Evolutionary conservation across 495 filamentous ascomycete genomes (phyloP).

Genomic region (Chaetomidium leptoderma): DNA sequence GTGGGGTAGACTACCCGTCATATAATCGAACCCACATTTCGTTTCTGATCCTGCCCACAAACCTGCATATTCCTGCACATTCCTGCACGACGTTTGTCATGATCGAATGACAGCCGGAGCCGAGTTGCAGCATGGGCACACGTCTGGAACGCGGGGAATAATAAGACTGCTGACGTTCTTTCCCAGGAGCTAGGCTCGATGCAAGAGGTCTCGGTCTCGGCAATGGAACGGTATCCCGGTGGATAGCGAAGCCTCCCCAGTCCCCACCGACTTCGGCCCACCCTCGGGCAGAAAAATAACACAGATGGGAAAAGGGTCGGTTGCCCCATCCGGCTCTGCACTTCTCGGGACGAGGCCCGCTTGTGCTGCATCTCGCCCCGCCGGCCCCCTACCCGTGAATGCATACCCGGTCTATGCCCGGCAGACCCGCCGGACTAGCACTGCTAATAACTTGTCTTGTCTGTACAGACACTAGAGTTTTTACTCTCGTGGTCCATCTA

Average conservation of each 20-base stretch:
- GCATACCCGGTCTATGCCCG: conserved; percentile 6
- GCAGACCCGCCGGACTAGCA: background rate
- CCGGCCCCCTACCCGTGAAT: too few species aligned
- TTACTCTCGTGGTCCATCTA: background rate
- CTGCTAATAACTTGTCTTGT: background rate
- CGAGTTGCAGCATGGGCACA: background rate
- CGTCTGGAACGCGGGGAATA: background rate
- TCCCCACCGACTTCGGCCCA: too few species aligned
- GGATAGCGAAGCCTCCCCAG: too few species aligned
- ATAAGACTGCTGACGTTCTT: too few species aligned
- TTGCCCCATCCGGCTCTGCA: background rate
- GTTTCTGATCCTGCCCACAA: background rate
- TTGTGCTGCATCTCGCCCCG: background rate
- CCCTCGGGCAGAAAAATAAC: too few species aligned
- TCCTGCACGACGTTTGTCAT: background rate
- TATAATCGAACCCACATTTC: background rate
- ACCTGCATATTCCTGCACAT: background rate
- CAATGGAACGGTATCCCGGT: too few species aligned
- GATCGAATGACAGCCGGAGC: background rate
- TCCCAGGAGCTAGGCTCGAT: too few species aligned
- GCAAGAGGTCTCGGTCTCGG: too few species aligned
- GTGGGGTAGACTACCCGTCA: too few species aligned
- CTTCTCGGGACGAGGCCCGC: background rate
- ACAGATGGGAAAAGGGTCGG: too few species aligned
- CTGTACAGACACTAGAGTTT: background rate